These are phyloP conservation scores for Claviceps fusiformis DNA, from an alignment of 2,329 filamentous ascomycete species.

Conservation along the genomic window DNA sequence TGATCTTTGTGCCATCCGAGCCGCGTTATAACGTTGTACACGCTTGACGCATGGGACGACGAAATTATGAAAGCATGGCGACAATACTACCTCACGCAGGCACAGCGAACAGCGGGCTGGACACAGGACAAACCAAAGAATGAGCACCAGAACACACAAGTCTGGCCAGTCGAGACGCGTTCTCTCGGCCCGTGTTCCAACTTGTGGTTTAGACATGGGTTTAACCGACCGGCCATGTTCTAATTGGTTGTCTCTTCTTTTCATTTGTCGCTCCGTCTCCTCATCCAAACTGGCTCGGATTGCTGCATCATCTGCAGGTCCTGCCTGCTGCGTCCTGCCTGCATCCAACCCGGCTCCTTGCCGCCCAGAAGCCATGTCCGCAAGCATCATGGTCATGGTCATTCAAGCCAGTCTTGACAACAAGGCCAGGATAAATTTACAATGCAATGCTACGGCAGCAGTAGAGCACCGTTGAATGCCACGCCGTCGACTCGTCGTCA, in stretches of 20 bases:
- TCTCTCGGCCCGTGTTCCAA: background rate
- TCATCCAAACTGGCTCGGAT: background rate
- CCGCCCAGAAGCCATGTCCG: background rate
- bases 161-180: background rate
- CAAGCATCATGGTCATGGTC: too few species aligned
- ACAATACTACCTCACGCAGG: background rate
- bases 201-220: background rate
- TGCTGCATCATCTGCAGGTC: background rate
- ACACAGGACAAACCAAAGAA: background rate
- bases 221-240: background rate
- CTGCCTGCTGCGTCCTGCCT: too few species aligned
- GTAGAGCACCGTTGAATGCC: background rate
- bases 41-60: too few species aligned
- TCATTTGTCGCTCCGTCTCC: background rate
- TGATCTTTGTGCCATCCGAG: too few species aligned
- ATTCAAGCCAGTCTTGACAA: too few species aligned
- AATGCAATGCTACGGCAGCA: background rate
- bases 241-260: background rate
- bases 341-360: background rate
- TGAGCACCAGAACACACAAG: background rate
- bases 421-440: too few species aligned
- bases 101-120: background rate
- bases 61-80: background rate
- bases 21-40: too few species aligned
- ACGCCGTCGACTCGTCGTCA: too few species aligned